Percentiles rank a stretch among this genome's conserved stretches.
These are phyloP conservation scores for Xylaria sp. DNA, from an alignment of 2,329 filamentous ascomycete species.

Conservation along the genomic window DNA sequence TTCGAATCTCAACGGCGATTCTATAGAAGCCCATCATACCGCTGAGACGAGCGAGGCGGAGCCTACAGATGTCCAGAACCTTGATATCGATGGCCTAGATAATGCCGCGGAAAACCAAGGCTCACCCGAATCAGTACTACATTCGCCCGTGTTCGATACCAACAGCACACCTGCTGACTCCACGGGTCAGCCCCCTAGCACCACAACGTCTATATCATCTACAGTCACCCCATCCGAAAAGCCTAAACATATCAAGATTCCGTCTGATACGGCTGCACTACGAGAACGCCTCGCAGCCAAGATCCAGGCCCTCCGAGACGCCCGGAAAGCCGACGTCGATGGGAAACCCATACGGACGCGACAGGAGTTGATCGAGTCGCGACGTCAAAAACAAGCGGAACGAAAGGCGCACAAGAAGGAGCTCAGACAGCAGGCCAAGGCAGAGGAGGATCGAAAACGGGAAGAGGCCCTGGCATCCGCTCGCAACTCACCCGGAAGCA, in stretches of 20 bases:
- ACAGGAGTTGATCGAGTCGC: conserved; percentile 88
- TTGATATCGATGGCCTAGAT: conserved; percentile 53
- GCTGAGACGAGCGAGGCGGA: conserved; percentile 24
- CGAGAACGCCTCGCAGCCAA: conserved; percentile 78
- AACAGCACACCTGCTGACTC: conserved; percentile 46
- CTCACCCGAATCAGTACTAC: conserved; percentile 51
- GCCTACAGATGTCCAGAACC: conserved; percentile 42
- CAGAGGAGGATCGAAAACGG: conserved; percentile 72
- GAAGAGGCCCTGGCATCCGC: conserved; percentile 64
- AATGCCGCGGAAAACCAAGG: conserved; percentile 48
- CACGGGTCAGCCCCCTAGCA: conserved; percentile 53
- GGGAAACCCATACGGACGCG: conserved; percentile 82
- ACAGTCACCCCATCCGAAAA: conserved; percentile 62
- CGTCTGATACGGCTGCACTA: conserved; percentile 73
- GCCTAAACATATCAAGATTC: conserved; percentile 68
- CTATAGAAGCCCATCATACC: conserved; percentile 8
- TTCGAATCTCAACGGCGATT: conserved; percentile 16
- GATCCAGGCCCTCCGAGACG: conserved; percentile 82
- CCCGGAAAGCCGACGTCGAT: conserved; percentile 85
- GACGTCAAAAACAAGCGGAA: conserved; percentile 84
- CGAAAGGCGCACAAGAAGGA: conserved; percentile 90
- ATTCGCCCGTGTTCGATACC: conserved; percentile 65
- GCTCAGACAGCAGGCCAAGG: conserved; percentile 72
- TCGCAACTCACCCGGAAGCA: conserved; percentile 60
- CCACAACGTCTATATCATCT: conserved; percentile 71